Base-by-base conservation (phyloP, 495 filamentous ascomycete genomes). In the Beverwykella pulmonaria region DNA sequence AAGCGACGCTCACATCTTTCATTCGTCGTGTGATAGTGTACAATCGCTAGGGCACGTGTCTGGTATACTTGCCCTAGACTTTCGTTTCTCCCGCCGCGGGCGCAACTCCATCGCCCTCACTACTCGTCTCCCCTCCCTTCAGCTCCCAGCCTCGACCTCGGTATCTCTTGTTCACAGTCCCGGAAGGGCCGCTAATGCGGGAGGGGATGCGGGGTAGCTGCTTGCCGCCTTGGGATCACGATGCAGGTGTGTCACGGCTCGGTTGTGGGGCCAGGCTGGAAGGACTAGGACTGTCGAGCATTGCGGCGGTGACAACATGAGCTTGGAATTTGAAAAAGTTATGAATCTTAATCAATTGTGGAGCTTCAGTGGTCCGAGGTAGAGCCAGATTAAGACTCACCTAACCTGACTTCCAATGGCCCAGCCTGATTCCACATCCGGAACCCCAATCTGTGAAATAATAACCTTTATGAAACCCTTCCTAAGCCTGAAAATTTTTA, bases 111-210 rank as follows among this genome's bases (percentile, higher is more conserved):
- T 30, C 47, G 1, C 58, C 58, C 58, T 61, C 58, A 36, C 22
- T 53, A n/a, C 46, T 50, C n/a, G 44, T 50, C 47, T 61, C 58
- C n/a, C 58, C 58, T 15, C 58, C 58, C 25, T 61, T 61, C 26
- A 61, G 30, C 30, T 61, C 58, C 58, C 58, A 61, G 7, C 56
- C 56, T 29, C 56, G 34, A 29, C 41, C 41, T 29, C 56, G 14
- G 23, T 59, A 59, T 30, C 56, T 46, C 36, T 46, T 44, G 39
- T 44, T 44, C 39, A 3, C 15, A 44, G 8, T 10, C 39, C 39
- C 39, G 2, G 8, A n/a, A n/a, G 15, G 39, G 17, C 17, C 8
- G 39, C 6, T 4, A 15, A 9, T n/a, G 39, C 2, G 39, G 39
- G 39, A 12, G 6, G 15, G 9, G 17, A 10, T 44, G 39, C 39